A percentile compares a stretch with the other conserved stretches of the same genome.
Conservation (phyloP, 108 stramenopile species). For the Discostella stelligeroides region DNA sequence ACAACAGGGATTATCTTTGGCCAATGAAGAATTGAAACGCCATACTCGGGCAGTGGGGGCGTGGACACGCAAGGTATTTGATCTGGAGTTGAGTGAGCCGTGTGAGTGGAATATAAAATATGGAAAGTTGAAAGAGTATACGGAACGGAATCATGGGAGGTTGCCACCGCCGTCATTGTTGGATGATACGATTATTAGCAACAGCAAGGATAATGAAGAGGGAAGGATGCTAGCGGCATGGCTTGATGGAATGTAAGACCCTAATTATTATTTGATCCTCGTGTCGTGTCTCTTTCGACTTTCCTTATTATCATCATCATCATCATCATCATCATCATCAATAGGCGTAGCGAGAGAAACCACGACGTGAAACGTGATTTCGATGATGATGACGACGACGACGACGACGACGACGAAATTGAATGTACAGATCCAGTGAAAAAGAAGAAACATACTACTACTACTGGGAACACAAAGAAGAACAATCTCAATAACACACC, state of each 20-base stretch:
- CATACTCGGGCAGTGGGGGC: conserved; percentile 15
- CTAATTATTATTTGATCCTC: not conserved
- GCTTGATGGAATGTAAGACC: conserved; percentile 24
- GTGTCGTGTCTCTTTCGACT: not conserved
- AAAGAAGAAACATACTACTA: not conserved
- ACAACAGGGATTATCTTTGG: conserved; percentile 35
- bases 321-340: not conserved
- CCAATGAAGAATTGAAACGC: conserved; percentile 24
- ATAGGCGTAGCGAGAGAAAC: conserved; percentile 2
- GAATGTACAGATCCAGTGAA: conserved; percentile 2
- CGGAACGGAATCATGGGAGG: conserved; percentile 22
- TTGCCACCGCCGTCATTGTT: conserved; percentile 8
- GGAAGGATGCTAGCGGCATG: conserved; percentile 33
- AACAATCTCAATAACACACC: conserved; percentile 11
- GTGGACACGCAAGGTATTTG: conserved; percentile 43
- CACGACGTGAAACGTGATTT: not conserved
- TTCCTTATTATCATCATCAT: not conserved
- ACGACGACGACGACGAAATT: conserved; percentile 1
- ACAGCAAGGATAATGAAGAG: conserved; percentile 23
- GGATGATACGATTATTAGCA: not conserved
- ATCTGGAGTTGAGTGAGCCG: conserved; percentile 44
- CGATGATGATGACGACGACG: conserved; percentile 11
- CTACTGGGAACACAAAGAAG: not conserved
- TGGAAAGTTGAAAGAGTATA: conserved; percentile 25
- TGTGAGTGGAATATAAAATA: conserved; percentile 35